Conservation (phyloP, 2,329 filamentous ascomycete species). For the Botryotinia narcissicola region DNA sequence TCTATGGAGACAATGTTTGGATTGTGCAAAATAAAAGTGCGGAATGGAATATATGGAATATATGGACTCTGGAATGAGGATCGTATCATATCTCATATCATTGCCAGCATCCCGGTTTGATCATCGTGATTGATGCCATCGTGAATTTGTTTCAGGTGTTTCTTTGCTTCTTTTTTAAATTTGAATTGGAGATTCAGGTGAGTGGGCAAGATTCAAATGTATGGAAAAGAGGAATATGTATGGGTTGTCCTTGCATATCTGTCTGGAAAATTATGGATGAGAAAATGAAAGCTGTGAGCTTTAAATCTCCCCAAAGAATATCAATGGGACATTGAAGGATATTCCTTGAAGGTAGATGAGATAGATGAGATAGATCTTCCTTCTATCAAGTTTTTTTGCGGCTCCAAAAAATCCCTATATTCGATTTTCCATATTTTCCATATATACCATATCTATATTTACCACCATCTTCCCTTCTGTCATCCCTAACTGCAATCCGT, state of each 20-base stretch:
- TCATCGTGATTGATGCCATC: neutral
- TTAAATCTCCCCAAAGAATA: too few species aligned
- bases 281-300: neutral
- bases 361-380: neutral
- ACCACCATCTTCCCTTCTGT: neutral
- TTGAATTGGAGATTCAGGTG: neutral
- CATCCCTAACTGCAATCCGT: neutral
- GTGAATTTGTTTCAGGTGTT: neutral
- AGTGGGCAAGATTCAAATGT: neutral
- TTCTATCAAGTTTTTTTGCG: neutral
- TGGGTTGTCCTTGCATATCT: conserved; percentile 4
- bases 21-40: neutral
- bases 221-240: neutral
- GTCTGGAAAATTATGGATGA: neutral
- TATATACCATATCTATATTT: too few species aligned
- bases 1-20: neutral
- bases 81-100: neutral
- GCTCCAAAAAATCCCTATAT: neutral
- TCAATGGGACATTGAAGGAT: neutral
- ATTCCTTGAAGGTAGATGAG: neutral
- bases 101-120: conserved; percentile 2
- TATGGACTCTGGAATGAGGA: neutral
- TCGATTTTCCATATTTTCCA: neutral
- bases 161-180: neutral
- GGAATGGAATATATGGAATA: neutral